A percentile compares a stretch with the other conserved stretches of the same genome.
Evolutionary conservation across 345 rosid genomes (phyloP).

Genomic region (Moricandia moricandioides): DNA sequence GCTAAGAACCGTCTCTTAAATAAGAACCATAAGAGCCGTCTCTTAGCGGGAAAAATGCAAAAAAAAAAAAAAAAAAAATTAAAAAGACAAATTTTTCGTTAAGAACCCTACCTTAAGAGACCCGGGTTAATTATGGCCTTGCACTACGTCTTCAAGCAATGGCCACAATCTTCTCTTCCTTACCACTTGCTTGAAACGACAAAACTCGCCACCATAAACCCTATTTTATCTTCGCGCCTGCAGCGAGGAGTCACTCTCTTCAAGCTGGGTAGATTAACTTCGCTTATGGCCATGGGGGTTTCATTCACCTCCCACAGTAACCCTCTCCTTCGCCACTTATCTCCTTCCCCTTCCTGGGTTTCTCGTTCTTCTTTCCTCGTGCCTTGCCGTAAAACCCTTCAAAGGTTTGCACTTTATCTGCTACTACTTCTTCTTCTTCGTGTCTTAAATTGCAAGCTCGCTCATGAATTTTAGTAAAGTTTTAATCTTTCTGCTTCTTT

Average conservation of each 20-base stretch:
- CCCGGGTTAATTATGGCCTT: too few relatives aligned
- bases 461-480: not conserved
- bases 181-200: conserved; percentile 36
- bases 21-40: too few relatives aligned
- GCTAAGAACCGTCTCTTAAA: too few relatives aligned
- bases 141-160: conserved; percentile 22
- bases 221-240: conserved; percentile 17
- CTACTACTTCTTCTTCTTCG: not conserved
- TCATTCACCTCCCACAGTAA: conserved; percentile 47
- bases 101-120: too few relatives aligned
- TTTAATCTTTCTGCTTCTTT: not conserved
- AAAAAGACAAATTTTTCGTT: too few relatives aligned
- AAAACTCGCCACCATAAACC: conserved; percentile 35
- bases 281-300: conserved; percentile 58
- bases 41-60: too few relatives aligned
- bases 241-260: conserved; percentile 7
- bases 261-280: conserved; percentile 58
- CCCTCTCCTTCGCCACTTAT: conserved; percentile 47
- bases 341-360: conserved; percentile 41
- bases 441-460: not conserved
- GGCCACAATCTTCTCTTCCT: conserved; percentile 24
- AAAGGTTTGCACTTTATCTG: conserved; percentile 8
- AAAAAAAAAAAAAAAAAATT: too few relatives aligned
- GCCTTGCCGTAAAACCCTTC: conserved; percentile 26
- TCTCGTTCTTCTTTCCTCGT: conserved; percentile 26